Conservation (phyloP, 371 early-diverging fungal species). For the Rhizomucor miehei region DNA sequence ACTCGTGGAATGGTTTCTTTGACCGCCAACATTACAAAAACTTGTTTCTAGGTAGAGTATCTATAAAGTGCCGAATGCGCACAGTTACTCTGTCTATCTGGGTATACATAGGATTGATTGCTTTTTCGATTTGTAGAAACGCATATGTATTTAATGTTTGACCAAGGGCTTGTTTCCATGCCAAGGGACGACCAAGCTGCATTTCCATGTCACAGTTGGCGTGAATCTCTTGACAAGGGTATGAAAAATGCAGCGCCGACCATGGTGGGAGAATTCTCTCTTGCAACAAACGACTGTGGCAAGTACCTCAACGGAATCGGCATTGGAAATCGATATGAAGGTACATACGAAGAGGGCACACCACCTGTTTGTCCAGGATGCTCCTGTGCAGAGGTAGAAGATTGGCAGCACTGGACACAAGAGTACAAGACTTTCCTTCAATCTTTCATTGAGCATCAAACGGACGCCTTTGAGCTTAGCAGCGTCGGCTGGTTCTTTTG, state of each 20-base stretch:
- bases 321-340: conserved; percentile 65
- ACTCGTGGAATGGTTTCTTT: conserved; percentile 37
- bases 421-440: conserved; percentile 34
- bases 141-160: conserved; percentile 20
- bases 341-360: conserved; percentile 28
- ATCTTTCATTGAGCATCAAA: conserved; percentile 42
- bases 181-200: conserved; percentile 30
- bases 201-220: conserved; percentile 48
- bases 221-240: conserved; percentile 18
- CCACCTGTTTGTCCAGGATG: conserved; percentile 31
- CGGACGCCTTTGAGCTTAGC: conserved; percentile 43
- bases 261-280: conserved; percentile 73
- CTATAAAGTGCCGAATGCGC: too few species aligned
- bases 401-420: conserved; percentile 31
- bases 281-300: conserved; percentile 76
- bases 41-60: conserved; percentile 16
- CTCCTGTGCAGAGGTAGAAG: conserved; percentile 44
- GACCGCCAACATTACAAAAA: conserved; percentile 20
- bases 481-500: conserved; percentile 75
- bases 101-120: too few species aligned
- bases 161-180: conserved; percentile 17
- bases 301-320: conserved; percentile 71
- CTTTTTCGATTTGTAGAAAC: too few species aligned
- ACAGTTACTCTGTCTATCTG: too few species aligned
- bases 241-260: conserved; percentile 40